Base-by-base conservation (phyloP, 139 green algal species). In the Chlorella sp. region DNA sequence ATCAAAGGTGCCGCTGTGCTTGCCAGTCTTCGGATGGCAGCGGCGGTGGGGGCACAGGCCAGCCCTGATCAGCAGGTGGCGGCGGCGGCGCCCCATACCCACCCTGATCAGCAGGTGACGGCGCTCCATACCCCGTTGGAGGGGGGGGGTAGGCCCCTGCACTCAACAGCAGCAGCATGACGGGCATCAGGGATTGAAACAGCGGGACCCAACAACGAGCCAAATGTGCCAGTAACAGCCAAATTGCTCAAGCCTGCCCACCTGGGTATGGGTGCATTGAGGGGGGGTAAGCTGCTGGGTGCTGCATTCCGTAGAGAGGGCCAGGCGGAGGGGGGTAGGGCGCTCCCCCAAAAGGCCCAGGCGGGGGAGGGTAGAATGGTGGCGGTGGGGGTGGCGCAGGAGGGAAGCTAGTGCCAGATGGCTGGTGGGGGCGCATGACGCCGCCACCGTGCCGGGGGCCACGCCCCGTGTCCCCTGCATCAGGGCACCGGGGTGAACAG, bases 391-490 rank as follows among this genome's bases (percentile, higher is more conserved):
- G 78, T 22, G 78, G 78, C 26, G 39, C 78, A 37, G 40, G 26
- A 19, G 78, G 39, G 40, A 36, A 61, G 26, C 28, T 36, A 21
- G 75, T 16, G 15, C 11, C 36, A 48, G 34, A 30, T 1, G 75
- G 75, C 26, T 2, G 40, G 26, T 12, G 4, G 78, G 36, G 75
- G 16, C n/a, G 14, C 75, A 34, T 37, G n/a, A 16, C 26, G 15
- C 12, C 24, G 34, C 75, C n/a, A 34, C 34, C 75, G 11, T 14
- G 34, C 34, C 75, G 78, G 19, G 26, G 24, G 26, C 78, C 78
- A 26, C 78, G 78, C 40, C 78, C 78, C 26, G 78, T 84, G 78
- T 84, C 78, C 11, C 78, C 78, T 84, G 78, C 28, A 64, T 18
- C 5, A 11, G 14, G 28, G 69, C 77, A 34, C 14, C 77, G 22